phyloP scores from a whole-genome alignment of 164 flowering plant genomes.

The Warburgia ugandensis region DNA sequence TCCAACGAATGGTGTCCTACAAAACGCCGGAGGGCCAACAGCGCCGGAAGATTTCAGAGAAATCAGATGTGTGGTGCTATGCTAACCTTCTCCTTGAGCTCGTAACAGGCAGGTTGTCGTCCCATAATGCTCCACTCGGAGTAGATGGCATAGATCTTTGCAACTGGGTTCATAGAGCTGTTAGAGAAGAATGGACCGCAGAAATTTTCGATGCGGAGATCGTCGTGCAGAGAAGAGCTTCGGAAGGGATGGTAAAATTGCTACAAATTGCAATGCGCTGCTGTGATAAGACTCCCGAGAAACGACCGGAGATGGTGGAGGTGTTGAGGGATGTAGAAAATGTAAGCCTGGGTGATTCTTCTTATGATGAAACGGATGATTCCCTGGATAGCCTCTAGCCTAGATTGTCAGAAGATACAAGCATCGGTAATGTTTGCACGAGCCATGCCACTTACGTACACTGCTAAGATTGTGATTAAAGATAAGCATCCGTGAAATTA shows the following conservation, averaged over 20 bases:
- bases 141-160: slow-evolving; percentile 44
- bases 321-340: slow-evolving; percentile 41
- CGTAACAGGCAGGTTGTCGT: slow-evolving; percentile 42
- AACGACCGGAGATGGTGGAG: slow-evolving; percentile 51
- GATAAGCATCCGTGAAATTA: no score
- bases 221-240: slow-evolving; percentile 21
- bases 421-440: no score
- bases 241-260: slow-evolving; percentile 40
- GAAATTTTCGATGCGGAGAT: slow-evolving; percentile 65
- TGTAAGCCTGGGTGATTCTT: slow-evolving; percentile 17
- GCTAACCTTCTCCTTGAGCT: slow-evolving; percentile 57
- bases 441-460: no score
- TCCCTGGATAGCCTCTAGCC: slow-evolving; percentile 15
- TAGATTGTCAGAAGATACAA: neutral
- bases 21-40: slow-evolving; percentile 48
- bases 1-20: slow-evolving; percentile 39
- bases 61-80: slow-evolving; percentile 58
- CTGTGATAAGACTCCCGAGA: slow-evolving; percentile 41
- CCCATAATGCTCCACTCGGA: slow-evolving; percentile 26
- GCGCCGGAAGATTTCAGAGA: slow-evolving; percentile 23
- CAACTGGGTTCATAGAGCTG: slow-evolving; percentile 58
- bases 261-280: slow-evolving; percentile 51
- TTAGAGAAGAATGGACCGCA: slow-evolving; percentile 79
- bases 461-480: no score
- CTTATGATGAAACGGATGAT: slow-evolving; percentile 27